Base-by-base conservation (phyloP, 768 basidiomycete species). In the Russula virescens region DNA sequence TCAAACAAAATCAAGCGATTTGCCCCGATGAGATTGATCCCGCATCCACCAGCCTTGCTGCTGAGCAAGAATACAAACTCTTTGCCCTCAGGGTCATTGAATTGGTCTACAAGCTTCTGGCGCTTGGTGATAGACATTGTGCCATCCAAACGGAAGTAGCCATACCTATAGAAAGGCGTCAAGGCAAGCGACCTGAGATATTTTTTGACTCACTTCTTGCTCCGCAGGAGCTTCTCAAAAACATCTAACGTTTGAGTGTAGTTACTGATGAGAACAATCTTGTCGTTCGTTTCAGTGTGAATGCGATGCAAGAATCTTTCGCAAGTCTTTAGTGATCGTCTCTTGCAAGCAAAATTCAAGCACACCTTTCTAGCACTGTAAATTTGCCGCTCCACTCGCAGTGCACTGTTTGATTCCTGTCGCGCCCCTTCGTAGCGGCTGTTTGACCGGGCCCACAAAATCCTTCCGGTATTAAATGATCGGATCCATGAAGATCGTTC, bases 221-320 rank as follows among this genome's bases (percentile, higher is more conserved):
- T 84, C 34, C 91, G 81, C 69, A 92, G 90, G 54, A 96, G 74
- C 70, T 88, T 92, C 76, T 95, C 94, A 68, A 98, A 96, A 11
- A 96, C 75, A 72, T 97, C 94, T 3, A 98, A 80, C 0, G 94
- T 98, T 73, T 95, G 93, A 5, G 94, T 98, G 71, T 95, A 95
- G 73, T 98, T 98, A 71, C 93, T 95, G 71, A 98, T 97, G 47
- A 98, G 77, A 18, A 98, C 94, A 61, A 97, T 96, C 78, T 98
- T 98, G 78, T 98, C 94, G 59, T 80, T 89, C 18, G 91, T 95
- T 61, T 87, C 81, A 13, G 83, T 86, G 59, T 81, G 82, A 48
- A 98, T 86, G 31, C 87, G 88, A 70, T 92, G 87, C 46, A 97
- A 75, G 73, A 97, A 94, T 69, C 94, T 60, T 94, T 61, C 42